These are phyloP conservation scores for Suillus tomentosus DNA, from an alignment of 768 basidiomycete species.

Conservation along the genomic window DNA sequence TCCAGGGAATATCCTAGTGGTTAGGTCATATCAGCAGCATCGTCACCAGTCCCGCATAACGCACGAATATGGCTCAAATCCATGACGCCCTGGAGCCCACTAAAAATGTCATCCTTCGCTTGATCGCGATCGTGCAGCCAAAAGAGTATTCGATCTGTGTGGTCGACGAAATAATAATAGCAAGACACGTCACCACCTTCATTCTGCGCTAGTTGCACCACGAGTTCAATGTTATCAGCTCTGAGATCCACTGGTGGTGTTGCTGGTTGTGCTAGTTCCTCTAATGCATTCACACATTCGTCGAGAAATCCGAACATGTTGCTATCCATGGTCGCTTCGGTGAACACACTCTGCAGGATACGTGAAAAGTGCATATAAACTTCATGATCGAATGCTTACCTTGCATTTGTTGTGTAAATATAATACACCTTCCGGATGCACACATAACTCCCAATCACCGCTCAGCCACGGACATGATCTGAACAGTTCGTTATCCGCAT, in stretches of 20 bases:
- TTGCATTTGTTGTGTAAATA: not conserved
- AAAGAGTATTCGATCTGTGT: not conserved
- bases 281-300: not conserved
- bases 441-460: not conserved
- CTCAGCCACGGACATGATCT: not conserved
- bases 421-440: not conserved
- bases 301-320: not conserved
- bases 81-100: not conserved
- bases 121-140: conserved; percentile 1
- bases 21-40: not conserved
- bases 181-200: not conserved
- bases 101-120: not conserved
- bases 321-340: not conserved
- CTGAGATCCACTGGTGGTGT: not conserved
- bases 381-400: not conserved
- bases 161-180: conserved; percentile 12
- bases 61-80: conserved; percentile 11
- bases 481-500: not conserved
- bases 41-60: not conserved
- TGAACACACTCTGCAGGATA: not conserved
- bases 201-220: not conserved
- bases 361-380: not conserved
- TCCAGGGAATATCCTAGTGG: conserved; percentile 4
- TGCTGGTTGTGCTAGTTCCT: not conserved
- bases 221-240: not conserved